Evolutionary conservation across 129 eudicot species (phyloP), one percentile per base, ranked within the genome.

Genomic region (Pittosporum tobira): DNA sequence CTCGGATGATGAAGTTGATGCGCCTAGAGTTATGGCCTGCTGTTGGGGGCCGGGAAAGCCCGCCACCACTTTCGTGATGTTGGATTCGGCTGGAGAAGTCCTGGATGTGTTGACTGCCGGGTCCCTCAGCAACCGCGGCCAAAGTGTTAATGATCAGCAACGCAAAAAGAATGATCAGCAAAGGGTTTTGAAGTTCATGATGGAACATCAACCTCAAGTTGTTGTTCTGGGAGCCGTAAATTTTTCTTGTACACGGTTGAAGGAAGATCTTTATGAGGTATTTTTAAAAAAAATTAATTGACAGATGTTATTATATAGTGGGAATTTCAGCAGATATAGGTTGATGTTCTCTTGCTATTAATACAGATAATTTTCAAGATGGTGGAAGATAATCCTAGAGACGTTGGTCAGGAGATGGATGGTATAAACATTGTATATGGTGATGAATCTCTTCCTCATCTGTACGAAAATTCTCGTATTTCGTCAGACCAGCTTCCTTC

Each of bases 41-140:
- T 93, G 99, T 68, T 87, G 99, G 99, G 99, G 99, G 40, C 88
- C 94, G 0, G 99, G 99, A 63, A 87, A 77, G 59, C 99, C 99
- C 8, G 74, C 96, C 28, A 93, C 96, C 6, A 93, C 99, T 29
- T 93, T 93, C 71, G 99, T 84, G 73, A 93, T 93, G 96, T 61
- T 93, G 86, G 99, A 93, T 73, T 81, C 94, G 19, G 68, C 70
- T 65, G 99, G 99, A 29, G 99, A 93, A 58, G 78, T 93, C 23
- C 38, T 87, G 47, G 99, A 93, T 78, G 81, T 87, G 4, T 44
- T 93, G 37, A 71, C 72, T 73, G 94, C 94, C 22, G 88, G 88
- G 50, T 84, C 90, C 26, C 65, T 93, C 37, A 81, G 74, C 64
- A 61, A 79, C 34, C 83, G 84, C 45, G 78, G 94, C 49, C 96